phyloP scores from a whole-genome alignment of 2,329 filamentous ascomycete species.

The Fusarium acutatum region DNA sequence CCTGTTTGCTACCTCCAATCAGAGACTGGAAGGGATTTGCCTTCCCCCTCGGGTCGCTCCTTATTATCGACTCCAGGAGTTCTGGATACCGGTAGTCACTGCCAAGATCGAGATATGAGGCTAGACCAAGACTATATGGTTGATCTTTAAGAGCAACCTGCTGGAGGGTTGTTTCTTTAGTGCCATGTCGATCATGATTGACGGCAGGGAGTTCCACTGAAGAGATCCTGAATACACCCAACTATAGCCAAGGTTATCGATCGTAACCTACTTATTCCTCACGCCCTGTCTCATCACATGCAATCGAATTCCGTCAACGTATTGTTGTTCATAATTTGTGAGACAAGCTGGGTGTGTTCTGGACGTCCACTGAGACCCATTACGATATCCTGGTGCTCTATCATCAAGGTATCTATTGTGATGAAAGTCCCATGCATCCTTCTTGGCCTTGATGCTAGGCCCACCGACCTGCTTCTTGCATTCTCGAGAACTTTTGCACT shows the following conservation, averaged over 20 bases:
- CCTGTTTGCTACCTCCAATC: conserved; percentile 13
- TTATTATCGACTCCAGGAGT: neutral
- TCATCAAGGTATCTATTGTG: conserved; percentile 15
- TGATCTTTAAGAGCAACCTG: neutral
- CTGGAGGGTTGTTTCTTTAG: neutral
- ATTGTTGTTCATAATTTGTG: neutral
- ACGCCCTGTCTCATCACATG: neutral
- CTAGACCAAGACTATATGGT: neutral
- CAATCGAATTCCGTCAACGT: neutral
- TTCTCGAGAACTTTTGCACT: conserved; percentile 37
- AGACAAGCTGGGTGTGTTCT: neutral
- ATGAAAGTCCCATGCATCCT: conserved; percentile 15
- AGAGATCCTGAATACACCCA: neutral
- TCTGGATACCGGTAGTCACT: neutral
- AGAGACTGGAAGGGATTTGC: neutral
- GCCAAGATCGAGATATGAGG: neutral
- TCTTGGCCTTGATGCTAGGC: conserved; percentile 2
- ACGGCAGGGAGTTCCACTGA: neutral
- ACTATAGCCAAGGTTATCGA: neutral
- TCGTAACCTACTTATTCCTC: neutral
- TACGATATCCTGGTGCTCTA: conserved; percentile 10
- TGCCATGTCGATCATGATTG: conserved; percentile 23
- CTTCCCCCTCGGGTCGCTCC: neutral
- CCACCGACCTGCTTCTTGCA: conserved; percentile 4
- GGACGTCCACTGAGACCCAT: neutral